A percentile compares a stretch with the other conserved stretches of the same genome.
Conservation (phyloP, 352 stramenopile species). For the Globisporangium recalcitrans region DNA sequence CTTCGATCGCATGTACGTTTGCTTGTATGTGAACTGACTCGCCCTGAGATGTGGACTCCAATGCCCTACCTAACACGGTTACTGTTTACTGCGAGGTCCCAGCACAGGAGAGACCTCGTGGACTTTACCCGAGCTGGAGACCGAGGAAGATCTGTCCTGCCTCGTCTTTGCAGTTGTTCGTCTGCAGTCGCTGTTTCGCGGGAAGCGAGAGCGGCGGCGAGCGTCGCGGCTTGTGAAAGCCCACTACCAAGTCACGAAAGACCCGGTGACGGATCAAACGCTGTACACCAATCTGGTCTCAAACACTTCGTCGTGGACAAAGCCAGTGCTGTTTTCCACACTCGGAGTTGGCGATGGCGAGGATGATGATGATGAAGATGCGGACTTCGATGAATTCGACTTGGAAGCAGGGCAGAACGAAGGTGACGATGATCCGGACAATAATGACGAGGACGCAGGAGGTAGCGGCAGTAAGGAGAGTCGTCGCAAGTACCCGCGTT, state of each 20-base stretch:
- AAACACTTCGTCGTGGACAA: constrained; percentile 33
- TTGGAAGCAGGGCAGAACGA: constrained; percentile 16
- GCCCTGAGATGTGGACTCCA: no score
- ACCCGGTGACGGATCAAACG: constrained; percentile 28
- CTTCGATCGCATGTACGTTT: constrained; percentile 45
- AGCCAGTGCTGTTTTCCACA: constrained; percentile 30
- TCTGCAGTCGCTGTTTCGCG: constrained; percentile 47
- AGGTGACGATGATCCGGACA: constrained; percentile 18
- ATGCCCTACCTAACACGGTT: background rate
- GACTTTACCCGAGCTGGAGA: constrained; percentile 32
- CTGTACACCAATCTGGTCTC: constrained; percentile 45
- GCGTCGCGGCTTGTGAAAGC: constrained; percentile 25
- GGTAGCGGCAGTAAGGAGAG: background rate
- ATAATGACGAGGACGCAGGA: constrained; percentile 19
- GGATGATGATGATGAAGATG: constrained; percentile 13
- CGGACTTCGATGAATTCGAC: constrained; percentile 14
- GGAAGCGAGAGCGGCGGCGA: constrained; percentile 27
- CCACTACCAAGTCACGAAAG: constrained; percentile 32
- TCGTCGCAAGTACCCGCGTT: constrained; percentile 39
- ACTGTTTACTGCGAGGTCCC: background rate
- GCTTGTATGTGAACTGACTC: no score
- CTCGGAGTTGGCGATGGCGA: constrained; percentile 26
- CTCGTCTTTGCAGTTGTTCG: constrained; percentile 40
- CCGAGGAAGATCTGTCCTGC: constrained; percentile 31
- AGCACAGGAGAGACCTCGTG: constrained; percentile 65